These are phyloP conservation scores for Metroxylon sagu DNA, from an alignment of 176 grass and related monocot species.

Conservation along the genomic window DNA sequence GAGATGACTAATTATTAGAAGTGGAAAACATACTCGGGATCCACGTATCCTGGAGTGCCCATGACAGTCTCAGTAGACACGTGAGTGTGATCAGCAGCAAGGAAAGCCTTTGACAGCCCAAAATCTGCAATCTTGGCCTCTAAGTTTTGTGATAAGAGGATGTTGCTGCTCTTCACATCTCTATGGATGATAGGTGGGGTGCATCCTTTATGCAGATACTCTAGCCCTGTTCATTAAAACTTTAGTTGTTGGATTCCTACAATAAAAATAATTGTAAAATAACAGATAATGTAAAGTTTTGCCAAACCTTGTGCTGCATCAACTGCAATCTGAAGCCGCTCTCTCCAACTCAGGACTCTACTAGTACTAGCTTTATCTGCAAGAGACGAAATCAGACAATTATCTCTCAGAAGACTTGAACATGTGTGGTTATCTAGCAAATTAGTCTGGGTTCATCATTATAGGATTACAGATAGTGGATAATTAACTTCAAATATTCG, in stretches of 20 bases:
- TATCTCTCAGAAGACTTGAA: no score
- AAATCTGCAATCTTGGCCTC: conserved; percentile 49
- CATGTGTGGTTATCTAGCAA: no score
- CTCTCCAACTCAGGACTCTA: conserved; percentile 22
- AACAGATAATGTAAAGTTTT: background rate
- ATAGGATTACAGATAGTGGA: no score
- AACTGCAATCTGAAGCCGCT: conserved; percentile 20
- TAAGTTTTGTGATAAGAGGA: conserved; percentile 37
- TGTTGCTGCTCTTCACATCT: conserved; percentile 50
- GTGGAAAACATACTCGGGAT: conserved; percentile 38
- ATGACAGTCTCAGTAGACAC: conserved; percentile 18
- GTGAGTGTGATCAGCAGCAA: background rate
- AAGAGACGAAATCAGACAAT: background rate
- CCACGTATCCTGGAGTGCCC: conserved; percentile 49
- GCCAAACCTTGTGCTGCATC: conserved; percentile 38
- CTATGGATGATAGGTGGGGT: conserved; percentile 35
- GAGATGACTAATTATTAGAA: no score
- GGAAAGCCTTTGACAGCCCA: conserved; percentile 36
- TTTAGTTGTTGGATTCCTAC: background rate
- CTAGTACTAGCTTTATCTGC: conserved; percentile 16
- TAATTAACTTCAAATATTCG: no score
- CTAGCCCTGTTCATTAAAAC: conserved; percentile 24
- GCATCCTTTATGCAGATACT: conserved; percentile 51
- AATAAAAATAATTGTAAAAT: background rate
- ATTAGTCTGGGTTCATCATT: no score